Evolutionary conservation across 805 yeast species (phyloP), one percentile per base, ranked within the genome.

Genomic region (Hanseniaspora thailandica): DNA sequence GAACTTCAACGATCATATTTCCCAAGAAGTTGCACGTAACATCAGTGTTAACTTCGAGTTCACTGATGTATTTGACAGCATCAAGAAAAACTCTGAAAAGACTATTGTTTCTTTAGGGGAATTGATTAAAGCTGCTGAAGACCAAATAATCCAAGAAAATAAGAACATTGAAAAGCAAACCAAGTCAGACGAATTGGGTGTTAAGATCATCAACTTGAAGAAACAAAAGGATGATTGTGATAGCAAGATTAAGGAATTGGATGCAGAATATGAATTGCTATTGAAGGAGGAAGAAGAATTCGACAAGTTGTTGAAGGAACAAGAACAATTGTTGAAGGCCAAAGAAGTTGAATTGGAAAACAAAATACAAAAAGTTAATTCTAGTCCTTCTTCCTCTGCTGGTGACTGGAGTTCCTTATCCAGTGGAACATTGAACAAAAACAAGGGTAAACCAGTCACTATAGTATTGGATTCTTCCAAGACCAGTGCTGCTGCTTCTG

Each of bases 371-470:
- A 26, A 13, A 25, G 36, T 12, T 45, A 57, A 47, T 38, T 59
- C 10, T 52, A 54, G 19, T 1, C 65, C 64, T 57, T 63, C 64
- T 57, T 63, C 68, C 5, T 66, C 69, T 67, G 65, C 69, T 6
- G 63, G 64, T 35, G 69, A 68, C 3, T 64, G 68, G 3, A 60
- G 64, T 45, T 66, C 65, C 3, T 60, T 59, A 12, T 47, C 61
- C 12, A 61, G 62, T 52, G 50, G 55, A 17, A 61, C 59, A 47
- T 54, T 55, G 25, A 55, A 48, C 10, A 48, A 50, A 19, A 46
- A 54, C n/a, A 41, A 48, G 23, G 51, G 35, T 5, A 54, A 55
- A 40, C 47, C 61, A 36, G 47, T 60, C 26, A 34, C 57, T 12
- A 35, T 63, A n/a, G 55, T 33, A 3, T 22, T 38, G 20, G 52